These are phyloP conservation scores for Elongisporangium undulatum DNA, from an alignment of 352 stramenopile genomes.

Conservation along the genomic window DNA sequence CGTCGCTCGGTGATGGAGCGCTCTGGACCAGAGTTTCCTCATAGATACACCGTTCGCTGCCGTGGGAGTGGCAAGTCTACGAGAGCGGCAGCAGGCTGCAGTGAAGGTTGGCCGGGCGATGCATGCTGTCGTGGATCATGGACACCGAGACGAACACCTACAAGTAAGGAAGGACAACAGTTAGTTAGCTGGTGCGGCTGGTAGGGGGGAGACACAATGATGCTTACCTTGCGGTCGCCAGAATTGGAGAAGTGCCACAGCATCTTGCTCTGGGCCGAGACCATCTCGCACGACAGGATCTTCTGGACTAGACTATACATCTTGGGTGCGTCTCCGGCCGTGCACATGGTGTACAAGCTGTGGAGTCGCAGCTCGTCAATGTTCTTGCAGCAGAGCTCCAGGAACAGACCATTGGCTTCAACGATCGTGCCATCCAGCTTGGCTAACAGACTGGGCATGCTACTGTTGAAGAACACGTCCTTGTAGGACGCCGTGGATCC, in stretches of 20 bases:
- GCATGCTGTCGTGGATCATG: slow-evolving; percentile 77
- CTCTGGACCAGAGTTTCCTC: background rate
- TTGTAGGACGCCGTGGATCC: slow-evolving; percentile 65
- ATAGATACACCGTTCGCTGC: background rate
- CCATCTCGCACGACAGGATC: slow-evolving; percentile 71
- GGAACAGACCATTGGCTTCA: slow-evolving; percentile 70
- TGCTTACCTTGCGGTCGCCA: slow-evolving; percentile 64
- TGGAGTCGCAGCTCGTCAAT: slow-evolving; percentile 74
- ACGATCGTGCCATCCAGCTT: slow-evolving; percentile 80
- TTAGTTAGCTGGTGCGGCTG: background rate
- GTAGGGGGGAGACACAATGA: background rate
- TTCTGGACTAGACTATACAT: slow-evolving; percentile 80
- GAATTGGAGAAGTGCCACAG: slow-evolving; percentile 75
- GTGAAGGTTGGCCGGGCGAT: slow-evolving; percentile 73
- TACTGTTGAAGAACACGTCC: slow-evolving; percentile 72
- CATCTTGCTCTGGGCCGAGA: slow-evolving; percentile 81
- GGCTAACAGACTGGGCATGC: slow-evolving; percentile 70
- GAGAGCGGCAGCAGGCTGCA: slow-evolving; percentile 74
- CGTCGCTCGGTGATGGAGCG: slow-evolving; percentile 2
- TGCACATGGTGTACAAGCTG: slow-evolving; percentile 81
- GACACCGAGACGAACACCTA: slow-evolving; percentile 81
- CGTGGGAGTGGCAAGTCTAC: slow-evolving; percentile 17
- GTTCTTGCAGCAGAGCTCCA: slow-evolving; percentile 77
- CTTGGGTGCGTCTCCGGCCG: slow-evolving; percentile 64
- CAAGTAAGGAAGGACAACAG: slow-evolving; percentile 6